Conservation (phyloP, 345 rosid species). For the Aethionema arabicum region DNA sequence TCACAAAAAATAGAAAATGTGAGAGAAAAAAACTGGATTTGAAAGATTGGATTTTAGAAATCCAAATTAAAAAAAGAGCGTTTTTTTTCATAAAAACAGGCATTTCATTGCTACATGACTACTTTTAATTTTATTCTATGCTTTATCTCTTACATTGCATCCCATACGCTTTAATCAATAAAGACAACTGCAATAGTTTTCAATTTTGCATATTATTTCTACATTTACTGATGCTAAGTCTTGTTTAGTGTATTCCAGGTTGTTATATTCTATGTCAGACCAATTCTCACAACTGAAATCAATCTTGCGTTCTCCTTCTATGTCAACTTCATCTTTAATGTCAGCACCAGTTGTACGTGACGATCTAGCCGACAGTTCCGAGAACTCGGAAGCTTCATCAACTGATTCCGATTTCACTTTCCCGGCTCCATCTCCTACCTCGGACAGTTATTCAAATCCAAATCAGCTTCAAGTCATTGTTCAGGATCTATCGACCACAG, state of each 20-base stretch:
- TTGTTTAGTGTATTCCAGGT: slow-evolving; percentile 83
- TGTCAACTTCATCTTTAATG: slow-evolving; percentile 42
- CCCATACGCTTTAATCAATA: background rate
- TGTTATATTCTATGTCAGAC: slow-evolving; percentile 77
- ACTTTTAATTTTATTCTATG: background rate
- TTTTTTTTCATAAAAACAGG: too few relatives aligned
- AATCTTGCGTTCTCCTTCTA: slow-evolving; percentile 55
- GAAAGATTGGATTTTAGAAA: too few relatives aligned
- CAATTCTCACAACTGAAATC: slow-evolving; percentile 79
- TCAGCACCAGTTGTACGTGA: slow-evolving; percentile 45
- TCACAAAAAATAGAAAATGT: too few relatives aligned
- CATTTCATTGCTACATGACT: slow-evolving; percentile 14
- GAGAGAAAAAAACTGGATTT: too few relatives aligned
- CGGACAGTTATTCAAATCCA: slow-evolving; percentile 36
- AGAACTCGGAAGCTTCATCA: slow-evolving; percentile 65
- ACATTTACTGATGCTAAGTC: slow-evolving; percentile 54
- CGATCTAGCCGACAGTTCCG: slow-evolving; percentile 50
- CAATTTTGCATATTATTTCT: background rate
- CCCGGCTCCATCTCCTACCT: slow-evolving; percentile 51
- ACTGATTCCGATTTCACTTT: slow-evolving; percentile 65
- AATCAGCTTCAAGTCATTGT: slow-evolving; percentile 48
- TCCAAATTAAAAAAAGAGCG: too few relatives aligned
- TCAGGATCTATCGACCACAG: slow-evolving; percentile 55
- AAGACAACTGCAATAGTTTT: background rate
- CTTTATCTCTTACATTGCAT: too few relatives aligned